Base-by-base conservation (phyloP, 306 rosid genomes). In the Fragaria vesca region DNA sequence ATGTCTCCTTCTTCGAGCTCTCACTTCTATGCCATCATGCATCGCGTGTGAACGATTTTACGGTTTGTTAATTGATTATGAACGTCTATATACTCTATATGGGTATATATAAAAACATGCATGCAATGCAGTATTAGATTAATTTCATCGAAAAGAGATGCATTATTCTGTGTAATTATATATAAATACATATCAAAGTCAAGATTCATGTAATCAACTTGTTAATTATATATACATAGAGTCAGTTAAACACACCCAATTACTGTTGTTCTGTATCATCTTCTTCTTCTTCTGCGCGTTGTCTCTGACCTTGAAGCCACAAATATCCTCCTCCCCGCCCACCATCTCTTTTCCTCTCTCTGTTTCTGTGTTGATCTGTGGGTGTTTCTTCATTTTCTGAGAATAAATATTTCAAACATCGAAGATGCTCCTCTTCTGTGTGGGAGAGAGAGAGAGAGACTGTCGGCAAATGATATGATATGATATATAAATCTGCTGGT, bases 221-320 rank as follows among this genome's bases (percentile, higher is more conserved):
- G 18, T 28, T 46, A 46, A 6, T 40, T 40, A 6, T 69, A 69
- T 69, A 61, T 12, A 28, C 1, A 2, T 9, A 46, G 16, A 46
- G 50, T 12, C 51, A 47, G 51, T 7, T 24, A 24, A 26, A 61
- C 18, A 61, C 67, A 28, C 9, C 40, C 67, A 12, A 30, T 28
- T 61, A 61, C 38, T 28, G 40, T 28, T 28, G 40, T 28, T 28
- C 40, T 28, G 20, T 61, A 61, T 60, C 66, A 26, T 26, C 20
- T 12, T 60, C 66, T 60, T 36, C 40, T 5, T 36, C 45, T 6
- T 40, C 45, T 40, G 67, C 40, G 20, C 17, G 15, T 45, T 54
- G 36, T 52, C 47, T 72, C 50, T n/a, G 66, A 73, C 76, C 76
- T 73, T 12, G 6, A n/a, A 54, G 76, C 66, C n/a, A 38, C 42